phyloP scores from a whole-genome alignment of 805 yeast genomes.

The Candida rishiriensis region DNA sequence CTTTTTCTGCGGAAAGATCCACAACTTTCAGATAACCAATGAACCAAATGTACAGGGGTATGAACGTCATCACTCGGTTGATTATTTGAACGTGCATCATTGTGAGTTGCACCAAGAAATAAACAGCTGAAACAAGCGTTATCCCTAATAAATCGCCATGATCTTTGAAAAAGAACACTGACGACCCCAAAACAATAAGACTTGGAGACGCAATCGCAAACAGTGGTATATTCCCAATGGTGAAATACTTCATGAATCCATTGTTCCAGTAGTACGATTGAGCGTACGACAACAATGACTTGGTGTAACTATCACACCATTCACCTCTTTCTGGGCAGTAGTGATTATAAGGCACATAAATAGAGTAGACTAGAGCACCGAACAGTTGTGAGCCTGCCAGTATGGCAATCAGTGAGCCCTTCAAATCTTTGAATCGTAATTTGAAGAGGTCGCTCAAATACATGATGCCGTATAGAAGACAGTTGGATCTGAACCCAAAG shows the following conservation, averaged over 20 bases:
- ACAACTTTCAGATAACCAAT: constrained; percentile 32
- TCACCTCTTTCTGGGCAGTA: constrained; percentile 71
- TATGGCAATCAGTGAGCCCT: constrained; percentile 30
- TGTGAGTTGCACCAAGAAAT: constrained; percentile 47
- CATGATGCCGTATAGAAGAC: constrained; percentile 64
- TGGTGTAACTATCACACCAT: constrained; percentile 66
- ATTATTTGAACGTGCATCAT: constrained; percentile 85
- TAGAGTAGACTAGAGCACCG: constrained; percentile 40
- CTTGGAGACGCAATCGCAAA: constrained; percentile 75
- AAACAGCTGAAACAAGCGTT: constrained; percentile 36
- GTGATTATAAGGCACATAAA: constrained; percentile 46
- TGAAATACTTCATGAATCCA: constrained; percentile 84
- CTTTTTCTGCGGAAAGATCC: constrained; percentile 4
- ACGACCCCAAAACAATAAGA: constrained; percentile 38
- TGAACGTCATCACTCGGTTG: constrained; percentile 70
- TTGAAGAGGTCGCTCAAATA: constrained; percentile 53
- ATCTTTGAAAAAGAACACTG: constrained; percentile 36
- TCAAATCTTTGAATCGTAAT: constrained; percentile 11
- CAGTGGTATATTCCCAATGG: constrained; percentile 74
- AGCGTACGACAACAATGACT: constrained; percentile 63
- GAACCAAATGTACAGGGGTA: constrained; percentile 77
- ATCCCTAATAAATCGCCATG: constrained; percentile 32
- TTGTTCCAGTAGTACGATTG: constrained; percentile 81
- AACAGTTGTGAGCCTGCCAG: constrained; percentile 56
- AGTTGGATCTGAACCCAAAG: constrained; percentile 69